Conservation (phyloP, 305 asterid genomes). For the Fraxinus floribunda region DNA sequence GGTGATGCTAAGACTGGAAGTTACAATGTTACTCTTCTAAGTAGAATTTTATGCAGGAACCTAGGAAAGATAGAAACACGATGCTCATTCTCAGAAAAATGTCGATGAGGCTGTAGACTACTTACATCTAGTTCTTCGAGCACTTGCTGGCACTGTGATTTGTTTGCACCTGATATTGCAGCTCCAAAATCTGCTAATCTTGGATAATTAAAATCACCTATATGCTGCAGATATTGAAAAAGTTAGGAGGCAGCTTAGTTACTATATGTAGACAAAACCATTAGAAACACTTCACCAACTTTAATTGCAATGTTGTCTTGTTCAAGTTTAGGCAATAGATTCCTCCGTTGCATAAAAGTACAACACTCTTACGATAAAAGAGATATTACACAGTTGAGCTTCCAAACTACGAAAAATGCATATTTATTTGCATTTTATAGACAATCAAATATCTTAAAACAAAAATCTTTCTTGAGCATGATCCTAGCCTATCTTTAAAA, state of each 20-base stretch:
- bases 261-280: background rate
- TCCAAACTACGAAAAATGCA: slow-evolving; percentile 4
- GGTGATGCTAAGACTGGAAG: slow-evolving; percentile 5
- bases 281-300: slow-evolving; percentile 7
- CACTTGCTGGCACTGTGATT: slow-evolving; percentile 84
- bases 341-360: background rate
- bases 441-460: slow-evolving; percentile 1
- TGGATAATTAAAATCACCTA: slow-evolving; percentile 93
- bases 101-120: background rate
- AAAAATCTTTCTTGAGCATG: background rate
- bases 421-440: background rate
- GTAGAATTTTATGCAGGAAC: background rate
- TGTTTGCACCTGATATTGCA: slow-evolving; percentile 95
- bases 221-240: slow-evolving; percentile 62
- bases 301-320: background rate
- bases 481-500: slow-evolving; percentile 14
- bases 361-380: background rate
- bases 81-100: slow-evolving; percentile 10
- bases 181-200: slow-evolving; percentile 99
- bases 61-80: background rate
- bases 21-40: background rate
- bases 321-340: slow-evolving; percentile 6
- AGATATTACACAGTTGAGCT: background rate
- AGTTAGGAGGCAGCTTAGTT: slow-evolving; percentile 23
- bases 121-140: slow-evolving; percentile 99